These are phyloP conservation scores for Pseudomicrostroma phylloplanum DNA, from an alignment of 1,284 basidiomycete species.

Conservation along the genomic window DNA sequence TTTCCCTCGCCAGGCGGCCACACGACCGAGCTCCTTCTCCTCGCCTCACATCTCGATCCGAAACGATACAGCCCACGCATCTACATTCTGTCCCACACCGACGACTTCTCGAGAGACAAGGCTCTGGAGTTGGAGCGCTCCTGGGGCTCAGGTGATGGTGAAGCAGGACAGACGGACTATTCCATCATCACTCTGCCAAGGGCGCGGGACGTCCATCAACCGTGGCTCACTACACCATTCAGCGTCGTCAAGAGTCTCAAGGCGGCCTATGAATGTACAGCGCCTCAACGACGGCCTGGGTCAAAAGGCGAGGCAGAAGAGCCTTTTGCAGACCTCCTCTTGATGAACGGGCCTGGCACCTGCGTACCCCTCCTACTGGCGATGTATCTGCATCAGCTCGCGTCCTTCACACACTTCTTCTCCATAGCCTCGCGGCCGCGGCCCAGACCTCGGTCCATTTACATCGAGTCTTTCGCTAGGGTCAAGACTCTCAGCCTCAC, in stretches of 20 bases:
- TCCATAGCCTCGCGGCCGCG: constrained; percentile 40
- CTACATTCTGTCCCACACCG: constrained; percentile 78
- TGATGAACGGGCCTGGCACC: constrained; percentile 93
- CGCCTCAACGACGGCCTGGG: neutral
- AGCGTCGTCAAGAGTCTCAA: constrained; percentile 20
- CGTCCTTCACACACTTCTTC: neutral
- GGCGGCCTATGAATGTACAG: constrained; percentile 20
- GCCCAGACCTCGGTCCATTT: constrained; percentile 68
- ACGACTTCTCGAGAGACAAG: constrained; percentile 69
- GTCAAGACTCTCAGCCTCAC: constrained; percentile 76
- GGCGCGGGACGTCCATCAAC: constrained; percentile 59
- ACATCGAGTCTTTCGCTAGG: constrained; percentile 90
- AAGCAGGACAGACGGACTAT: constrained; percentile 14
- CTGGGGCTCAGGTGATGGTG: neutral
- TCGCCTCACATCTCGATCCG: constrained; percentile 72
- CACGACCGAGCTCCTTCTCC: constrained; percentile 75
- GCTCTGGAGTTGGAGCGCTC: constrained; percentile 62
- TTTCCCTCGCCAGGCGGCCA: constrained; percentile 69
- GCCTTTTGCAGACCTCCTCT: constrained; percentile 63
- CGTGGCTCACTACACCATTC: constrained; percentile 35
- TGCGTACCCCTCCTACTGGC: constrained; percentile 74
- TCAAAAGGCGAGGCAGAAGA: neutral
- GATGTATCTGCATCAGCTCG: constrained; percentile 60
- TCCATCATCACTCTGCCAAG: constrained; percentile 67
- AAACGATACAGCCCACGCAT: constrained; percentile 67